Percentiles rank a stretch among this genome's conserved stretches.
These are phyloP conservation scores for Aaosphaeria arxii DNA, from an alignment of 2,329 filamentous ascomycete genomes.

Conservation along the genomic window DNA sequence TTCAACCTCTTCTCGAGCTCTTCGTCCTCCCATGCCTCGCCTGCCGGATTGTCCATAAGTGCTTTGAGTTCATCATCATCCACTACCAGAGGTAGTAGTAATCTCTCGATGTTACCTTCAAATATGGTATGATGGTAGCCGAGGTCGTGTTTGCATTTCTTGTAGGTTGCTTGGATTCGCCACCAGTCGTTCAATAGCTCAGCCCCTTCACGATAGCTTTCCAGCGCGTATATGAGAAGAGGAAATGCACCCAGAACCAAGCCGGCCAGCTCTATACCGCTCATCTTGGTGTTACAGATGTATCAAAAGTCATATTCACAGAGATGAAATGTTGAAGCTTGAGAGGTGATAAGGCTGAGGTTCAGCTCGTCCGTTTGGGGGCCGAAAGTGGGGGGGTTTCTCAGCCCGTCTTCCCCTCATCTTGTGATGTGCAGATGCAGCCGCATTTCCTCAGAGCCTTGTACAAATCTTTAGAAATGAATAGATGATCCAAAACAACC, in stretches of 20 bases:
- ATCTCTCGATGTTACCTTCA: slow-evolving; percentile 17
- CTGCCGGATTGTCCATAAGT: slow-evolving; percentile 18
- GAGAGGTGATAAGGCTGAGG: too few relatives aligned
- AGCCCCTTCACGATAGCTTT: slow-evolving; percentile 18
- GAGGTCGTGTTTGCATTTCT: slow-evolving; percentile 18
- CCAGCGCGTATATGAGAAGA: slow-evolving; percentile 13
- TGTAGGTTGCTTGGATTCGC: slow-evolving; percentile 20
- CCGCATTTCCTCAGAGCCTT: too few relatives aligned
- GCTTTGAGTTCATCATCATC: slow-evolving; percentile 15
- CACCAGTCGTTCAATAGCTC: slow-evolving; percentile 19
- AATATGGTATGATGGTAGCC: slow-evolving; percentile 19
- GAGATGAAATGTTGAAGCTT: too few relatives aligned
- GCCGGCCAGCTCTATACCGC: slow-evolving; percentile 28
- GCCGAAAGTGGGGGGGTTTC: too few relatives aligned
- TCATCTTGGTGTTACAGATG: slow-evolving; percentile 9
- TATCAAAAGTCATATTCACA: too few relatives aligned
- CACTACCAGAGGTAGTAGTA: slow-evolving; percentile 21
- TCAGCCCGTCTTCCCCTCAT: too few relatives aligned
- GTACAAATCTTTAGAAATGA: too few relatives aligned
- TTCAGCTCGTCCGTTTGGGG: too few relatives aligned
- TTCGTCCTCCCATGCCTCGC: slow-evolving; percentile 15
- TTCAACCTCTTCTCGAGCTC: slow-evolving; percentile 14
- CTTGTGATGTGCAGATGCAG: too few relatives aligned
- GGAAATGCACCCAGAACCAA: slow-evolving; percentile 29
- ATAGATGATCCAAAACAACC: too few relatives aligned